Base-by-base conservation (phyloP, 768 basidiomycete species). In the Mrakia gelida region DNA sequence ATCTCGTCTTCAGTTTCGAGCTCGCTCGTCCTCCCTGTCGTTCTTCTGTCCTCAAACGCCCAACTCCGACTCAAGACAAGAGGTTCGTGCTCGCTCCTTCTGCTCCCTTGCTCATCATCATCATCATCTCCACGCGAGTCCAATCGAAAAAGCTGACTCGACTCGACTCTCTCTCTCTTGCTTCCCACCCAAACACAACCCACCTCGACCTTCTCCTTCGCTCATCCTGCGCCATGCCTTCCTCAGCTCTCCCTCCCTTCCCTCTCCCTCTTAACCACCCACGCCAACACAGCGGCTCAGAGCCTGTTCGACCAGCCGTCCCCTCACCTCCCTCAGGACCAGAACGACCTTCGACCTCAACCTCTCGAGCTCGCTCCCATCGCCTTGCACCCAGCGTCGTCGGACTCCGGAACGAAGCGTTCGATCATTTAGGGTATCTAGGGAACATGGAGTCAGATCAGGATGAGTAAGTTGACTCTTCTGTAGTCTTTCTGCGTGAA, bases 401-500 rank as follows among this genome's bases (percentile, higher is more conserved):
- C 11, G 26, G 28, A 28, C 26, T 59, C 26, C 5, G n/a, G 13
- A 59, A 28, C 59, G 59, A 59, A 59, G 59, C 59, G 23, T 59
- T n/a, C 59, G 59, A 59, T 5, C 59, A 59, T 28, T 26, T 59
- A 59, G 59, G 59, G 5, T 38, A 38, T 38, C 5, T 59, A n/a
- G 59, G 59, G 13, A 15, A 59, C 0, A 70, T 70, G 67, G 67
- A 70, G 5, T 26, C 67, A 1, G 67, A 70, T 11, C 41, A 45
- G 10, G 67, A 70, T 43, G 41, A 70, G 67, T 70, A 4, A 70
- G 67, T 45, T n/a, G n/a, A n/a, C n/a, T n/a, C n/a, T n/a, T n/a
- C n/a, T n/a, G n/a, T n/a, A n/a, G n/a, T n/a, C n/a, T n/a, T n/a
- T n/a, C n/a, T n/a, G n/a, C n/a, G n/a, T n/a, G n/a, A n/a, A n/a